Conservation (phyloP, 1,284 basidiomycete genomes). For the Trichosporon faecale region DNA sequence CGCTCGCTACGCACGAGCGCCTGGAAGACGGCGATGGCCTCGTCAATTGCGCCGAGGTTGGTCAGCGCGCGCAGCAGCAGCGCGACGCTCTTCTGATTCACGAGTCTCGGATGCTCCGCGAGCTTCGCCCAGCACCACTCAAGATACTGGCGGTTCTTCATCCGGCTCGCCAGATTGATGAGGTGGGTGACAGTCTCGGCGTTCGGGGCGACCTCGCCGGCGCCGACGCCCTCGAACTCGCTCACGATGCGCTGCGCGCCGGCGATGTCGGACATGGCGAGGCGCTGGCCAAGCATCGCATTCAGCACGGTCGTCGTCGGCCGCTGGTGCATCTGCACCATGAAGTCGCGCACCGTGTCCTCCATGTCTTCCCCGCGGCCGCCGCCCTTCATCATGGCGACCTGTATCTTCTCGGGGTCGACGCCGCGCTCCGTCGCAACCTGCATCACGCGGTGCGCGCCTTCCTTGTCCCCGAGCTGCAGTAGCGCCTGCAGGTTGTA, state of each 20-base stretch:
- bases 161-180: conserved; percentile 10
- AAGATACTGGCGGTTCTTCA: neutral
- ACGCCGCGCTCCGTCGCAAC: conserved; percentile 6
- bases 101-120: neutral
- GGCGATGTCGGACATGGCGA: conserved; percentile 30
- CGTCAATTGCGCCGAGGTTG: conserved; percentile 12
- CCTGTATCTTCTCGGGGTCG: conserved; percentile 22
- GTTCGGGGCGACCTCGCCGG: conserved; percentile 6
- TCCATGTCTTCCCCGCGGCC: conserved; percentile 27
- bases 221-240: conserved; percentile 24
- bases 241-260: conserved; percentile 30
- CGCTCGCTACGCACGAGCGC: neutral
- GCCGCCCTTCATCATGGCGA: conserved; percentile 40
- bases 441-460: conserved; percentile 11
- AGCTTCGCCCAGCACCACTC: conserved; percentile 10
- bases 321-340: conserved; percentile 13
- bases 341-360: conserved; percentile 30
- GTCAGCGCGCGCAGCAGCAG: conserved; percentile 22
- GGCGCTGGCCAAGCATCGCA: conserved; percentile 32
- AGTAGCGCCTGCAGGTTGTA: conserved; percentile 35
- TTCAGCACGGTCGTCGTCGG: conserved; percentile 31
- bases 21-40: conserved; percentile 16
- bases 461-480: conserved; percentile 28
- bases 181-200: conserved; percentile 12
- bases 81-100: conserved; percentile 19